phyloP scores from a whole-genome alignment of 2,329 filamentous ascomycete species.

The Ascomycota sp. region DNA sequence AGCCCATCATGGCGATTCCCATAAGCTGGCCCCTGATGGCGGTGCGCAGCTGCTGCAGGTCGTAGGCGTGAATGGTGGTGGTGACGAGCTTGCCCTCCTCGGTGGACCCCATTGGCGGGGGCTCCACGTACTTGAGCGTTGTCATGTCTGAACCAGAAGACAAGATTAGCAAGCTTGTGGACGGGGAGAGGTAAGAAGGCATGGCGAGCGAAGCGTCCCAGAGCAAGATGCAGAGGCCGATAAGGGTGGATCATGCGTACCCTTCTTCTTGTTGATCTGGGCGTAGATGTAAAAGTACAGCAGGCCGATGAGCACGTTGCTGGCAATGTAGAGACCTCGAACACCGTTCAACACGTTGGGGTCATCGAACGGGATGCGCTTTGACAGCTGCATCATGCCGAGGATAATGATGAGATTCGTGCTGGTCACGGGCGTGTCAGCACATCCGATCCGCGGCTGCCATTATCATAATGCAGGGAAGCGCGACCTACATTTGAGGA shows the following conservation, averaged over 20 bases:
- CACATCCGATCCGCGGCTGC: not conserved
- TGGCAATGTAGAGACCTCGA: constrained; percentile 32
- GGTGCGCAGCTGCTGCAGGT: constrained; percentile 63
- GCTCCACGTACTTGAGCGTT: constrained; percentile 96
- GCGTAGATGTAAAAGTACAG: constrained; percentile 73
- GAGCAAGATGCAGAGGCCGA: too few species aligned
- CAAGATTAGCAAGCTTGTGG: constrained; percentile 2
- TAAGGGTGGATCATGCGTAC: constrained; percentile 25
- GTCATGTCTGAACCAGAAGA: constrained; percentile 65
- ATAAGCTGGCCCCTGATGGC: constrained; percentile 83
- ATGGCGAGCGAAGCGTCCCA: not conserved
- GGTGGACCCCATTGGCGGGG: constrained; percentile 73
- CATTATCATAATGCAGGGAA: not conserved
- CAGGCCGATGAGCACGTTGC: constrained; percentile 62
- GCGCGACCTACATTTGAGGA: constrained; percentile 38
- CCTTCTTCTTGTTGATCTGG: constrained; percentile 91
- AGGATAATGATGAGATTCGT: constrained; percentile 90
- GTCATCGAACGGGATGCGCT: constrained; percentile 87
- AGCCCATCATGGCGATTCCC: constrained; percentile 92
- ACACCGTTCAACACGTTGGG: constrained; percentile 37
- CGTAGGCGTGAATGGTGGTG: constrained; percentile 91
- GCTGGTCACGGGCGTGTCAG: constrained; percentile 21
- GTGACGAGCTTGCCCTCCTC: constrained; percentile 94
- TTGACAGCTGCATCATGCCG: constrained; percentile 95
- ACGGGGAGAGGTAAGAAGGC: not conserved